Conservation (phyloP, 768 basidiomycete species). For the Infundibulicybe gibba region DNA sequence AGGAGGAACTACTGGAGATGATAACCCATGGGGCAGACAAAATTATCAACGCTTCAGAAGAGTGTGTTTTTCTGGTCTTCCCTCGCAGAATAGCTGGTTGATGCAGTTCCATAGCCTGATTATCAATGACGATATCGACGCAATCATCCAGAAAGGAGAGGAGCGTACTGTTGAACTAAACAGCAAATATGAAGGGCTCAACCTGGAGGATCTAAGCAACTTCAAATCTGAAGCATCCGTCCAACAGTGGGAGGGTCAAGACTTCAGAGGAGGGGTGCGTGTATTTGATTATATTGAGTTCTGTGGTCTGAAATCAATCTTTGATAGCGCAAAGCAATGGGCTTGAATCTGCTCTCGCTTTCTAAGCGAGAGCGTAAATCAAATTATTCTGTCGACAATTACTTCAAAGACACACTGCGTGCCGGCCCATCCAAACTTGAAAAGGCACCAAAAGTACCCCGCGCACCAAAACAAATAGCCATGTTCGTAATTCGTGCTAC, state of each 20-base stretch:
- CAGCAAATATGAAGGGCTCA: conserved; percentile 89
- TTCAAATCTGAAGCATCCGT: conserved; percentile 93
- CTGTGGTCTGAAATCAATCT: conserved; percentile 2
- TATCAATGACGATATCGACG: conserved; percentile 91
- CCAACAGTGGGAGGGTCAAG: conserved; percentile 95
- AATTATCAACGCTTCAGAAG: conserved; percentile 80
- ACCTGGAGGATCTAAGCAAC: conserved; percentile 92
- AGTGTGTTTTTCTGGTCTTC: conserved; percentile 40
- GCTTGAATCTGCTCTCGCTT: conserved; percentile 77
- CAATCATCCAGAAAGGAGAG: conserved; percentile 88
- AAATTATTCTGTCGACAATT: conserved; percentile 93
- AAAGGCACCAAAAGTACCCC: conserved; percentile 78
- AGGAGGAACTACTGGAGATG: conserved; percentile 97
- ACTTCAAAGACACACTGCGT: conserved; percentile 90
- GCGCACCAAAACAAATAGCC: conserved; percentile 84
- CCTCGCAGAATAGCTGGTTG: not conserved
- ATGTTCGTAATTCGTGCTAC: conserved; percentile 47
- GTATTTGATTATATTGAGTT: not conserved
- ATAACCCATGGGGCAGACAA: conserved; percentile 97
- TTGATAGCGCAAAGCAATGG: conserved; percentile 59
- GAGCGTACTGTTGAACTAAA: conserved; percentile 85
- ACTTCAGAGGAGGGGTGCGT: conserved; percentile 74
- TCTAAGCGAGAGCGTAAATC: conserved; percentile 93
- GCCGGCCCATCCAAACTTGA: conserved; percentile 74
- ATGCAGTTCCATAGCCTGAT: conserved; percentile 42